phyloP scores from a whole-genome alignment of 345 rosid genomes.

The Rhodomyrtus tomentosa region DNA sequence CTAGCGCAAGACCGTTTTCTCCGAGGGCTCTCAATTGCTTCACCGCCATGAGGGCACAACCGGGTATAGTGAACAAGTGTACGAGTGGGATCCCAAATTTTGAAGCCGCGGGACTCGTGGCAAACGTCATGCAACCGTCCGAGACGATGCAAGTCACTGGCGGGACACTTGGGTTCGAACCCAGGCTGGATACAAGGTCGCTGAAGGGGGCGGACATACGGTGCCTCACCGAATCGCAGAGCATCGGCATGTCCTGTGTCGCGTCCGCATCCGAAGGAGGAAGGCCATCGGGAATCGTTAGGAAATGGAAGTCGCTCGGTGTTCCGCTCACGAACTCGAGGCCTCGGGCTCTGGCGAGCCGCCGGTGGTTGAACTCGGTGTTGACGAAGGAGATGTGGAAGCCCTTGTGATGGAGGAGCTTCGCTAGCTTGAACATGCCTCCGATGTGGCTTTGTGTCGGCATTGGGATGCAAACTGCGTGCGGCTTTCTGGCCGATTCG shows the following conservation, averaged over 20 bases:
- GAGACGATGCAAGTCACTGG: conserved; percentile 4
- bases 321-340: not conserved
- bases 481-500: not conserved
- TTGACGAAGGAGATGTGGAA: conserved; percentile 12
- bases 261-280: not conserved
- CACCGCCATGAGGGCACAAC: not conserved
- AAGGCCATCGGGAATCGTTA: conserved; percentile 6
- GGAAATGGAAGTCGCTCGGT: not conserved
- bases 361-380: conserved; percentile 7
- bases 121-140: conserved; percentile 1
- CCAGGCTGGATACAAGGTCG: not conserved
- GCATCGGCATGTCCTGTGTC: not conserved
- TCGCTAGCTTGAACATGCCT: conserved; percentile 8
- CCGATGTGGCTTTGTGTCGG: conserved; percentile 11
- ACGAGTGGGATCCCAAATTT: not conserved
- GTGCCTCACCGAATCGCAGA: not conserved
- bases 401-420: conserved; percentile 10
- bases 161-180: not conserved
- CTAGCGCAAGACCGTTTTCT: conserved; percentile 1
- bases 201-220: not conserved
- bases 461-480: conserved; percentile 6
- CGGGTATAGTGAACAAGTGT: not conserved
- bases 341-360: conserved; percentile 1
- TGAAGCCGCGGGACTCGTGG: not conserved
- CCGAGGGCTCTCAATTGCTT: not conserved